Conservation (phyloP, 169 alveolate species). For the Nephromyces sp. region DNA sequence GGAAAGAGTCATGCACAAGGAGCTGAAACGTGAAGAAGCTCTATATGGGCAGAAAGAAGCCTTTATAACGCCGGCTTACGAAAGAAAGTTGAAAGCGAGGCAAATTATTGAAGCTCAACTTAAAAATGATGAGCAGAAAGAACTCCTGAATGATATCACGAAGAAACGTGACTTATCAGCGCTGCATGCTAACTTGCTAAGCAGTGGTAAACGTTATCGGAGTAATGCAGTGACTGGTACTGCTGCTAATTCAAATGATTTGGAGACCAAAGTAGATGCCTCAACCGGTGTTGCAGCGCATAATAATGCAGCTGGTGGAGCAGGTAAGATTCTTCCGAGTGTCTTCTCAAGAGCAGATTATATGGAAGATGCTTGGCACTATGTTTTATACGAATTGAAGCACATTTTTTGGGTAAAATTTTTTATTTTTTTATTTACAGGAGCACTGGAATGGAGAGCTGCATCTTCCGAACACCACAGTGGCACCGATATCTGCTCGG, state of each 20-base stretch:
- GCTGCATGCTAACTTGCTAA: background rate
- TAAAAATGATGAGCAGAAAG: background rate
- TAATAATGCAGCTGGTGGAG: too few relatives aligned
- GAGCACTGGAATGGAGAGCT: too few relatives aligned
- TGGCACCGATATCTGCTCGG: too few relatives aligned
- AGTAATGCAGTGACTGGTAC: background rate
- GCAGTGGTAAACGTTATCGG: background rate
- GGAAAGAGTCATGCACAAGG: background rate
- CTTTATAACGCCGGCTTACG: background rate
- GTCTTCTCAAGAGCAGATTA: too few relatives aligned
- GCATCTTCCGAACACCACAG: too few relatives aligned
- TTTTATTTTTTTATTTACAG: too few relatives aligned
- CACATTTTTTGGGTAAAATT: too few relatives aligned
- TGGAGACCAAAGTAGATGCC: too few relatives aligned
- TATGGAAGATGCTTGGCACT: too few relatives aligned
- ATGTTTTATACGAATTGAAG: too few relatives aligned
- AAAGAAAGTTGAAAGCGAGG: slow-evolving; percentile 6
- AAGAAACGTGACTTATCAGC: background rate
- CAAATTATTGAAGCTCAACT: background rate
- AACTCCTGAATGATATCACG: background rate
- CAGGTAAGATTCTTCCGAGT: too few relatives aligned
- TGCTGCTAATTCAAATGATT: background rate
- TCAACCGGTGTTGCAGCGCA: too few relatives aligned
- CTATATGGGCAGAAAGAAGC: background rate
- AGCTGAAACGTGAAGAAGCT: background rate